Evolutionary conservation across 352 stramenopile species (phyloP).

Genomic region (Phytophthora hibernalis): DNA sequence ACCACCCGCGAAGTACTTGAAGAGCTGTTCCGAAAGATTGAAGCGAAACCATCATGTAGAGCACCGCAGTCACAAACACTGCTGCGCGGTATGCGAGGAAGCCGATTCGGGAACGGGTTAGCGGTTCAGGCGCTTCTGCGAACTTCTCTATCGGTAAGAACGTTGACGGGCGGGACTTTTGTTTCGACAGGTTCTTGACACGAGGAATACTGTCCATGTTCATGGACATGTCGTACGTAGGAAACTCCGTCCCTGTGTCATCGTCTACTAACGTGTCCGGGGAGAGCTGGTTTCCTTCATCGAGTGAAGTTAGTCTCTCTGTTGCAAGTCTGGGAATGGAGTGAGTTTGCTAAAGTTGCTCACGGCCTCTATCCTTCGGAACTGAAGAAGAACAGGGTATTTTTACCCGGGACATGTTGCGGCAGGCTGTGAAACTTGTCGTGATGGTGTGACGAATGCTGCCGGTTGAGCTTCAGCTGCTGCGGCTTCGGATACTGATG

Average conservation of each 20-base stretch:
- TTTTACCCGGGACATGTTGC: not conserved
- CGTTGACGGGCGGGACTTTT: not conserved
- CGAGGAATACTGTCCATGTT: not conserved
- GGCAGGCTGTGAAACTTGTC: constrained; percentile 1
- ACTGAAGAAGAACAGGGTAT: not conserved
- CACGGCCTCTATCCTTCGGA: constrained; percentile 4
- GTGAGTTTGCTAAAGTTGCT: not conserved
- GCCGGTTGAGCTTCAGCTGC: not conserved
- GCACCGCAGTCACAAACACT: constrained; percentile 24
- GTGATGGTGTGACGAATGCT: not conserved
- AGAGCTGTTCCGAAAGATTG: constrained; percentile 22
- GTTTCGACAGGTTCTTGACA: not conserved
- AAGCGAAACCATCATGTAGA: constrained; percentile 32
- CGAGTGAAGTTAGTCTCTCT: not conserved
- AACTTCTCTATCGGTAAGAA: constrained; percentile 5
- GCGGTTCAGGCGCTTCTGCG: constrained; percentile 4
- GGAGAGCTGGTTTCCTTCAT: not conserved
- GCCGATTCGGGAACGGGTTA: constrained; percentile 14
- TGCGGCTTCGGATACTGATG: not conserved
- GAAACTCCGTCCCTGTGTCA: not conserved
- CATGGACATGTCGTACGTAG: constrained; percentile 4
- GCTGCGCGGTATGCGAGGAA: constrained; percentile 28
- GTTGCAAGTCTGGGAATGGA: constrained; percentile 8
- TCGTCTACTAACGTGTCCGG: not conserved
- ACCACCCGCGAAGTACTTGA: constrained; percentile 23